phyloP scores from a whole-genome alignment of 2,329 filamentous ascomycete genomes.

The Cladosporium sp. region DNA sequence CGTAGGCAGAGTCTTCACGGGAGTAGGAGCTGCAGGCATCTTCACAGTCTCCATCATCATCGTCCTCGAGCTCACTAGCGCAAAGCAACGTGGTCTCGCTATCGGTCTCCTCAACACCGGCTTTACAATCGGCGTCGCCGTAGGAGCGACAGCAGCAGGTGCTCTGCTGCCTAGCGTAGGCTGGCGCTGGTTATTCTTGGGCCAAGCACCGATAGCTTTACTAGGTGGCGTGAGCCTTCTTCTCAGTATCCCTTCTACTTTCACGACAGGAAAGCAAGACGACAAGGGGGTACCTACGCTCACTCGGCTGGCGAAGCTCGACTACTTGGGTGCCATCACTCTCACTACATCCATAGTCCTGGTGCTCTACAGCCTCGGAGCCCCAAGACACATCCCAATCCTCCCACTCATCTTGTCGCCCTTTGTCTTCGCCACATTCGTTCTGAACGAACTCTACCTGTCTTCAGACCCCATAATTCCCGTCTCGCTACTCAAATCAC shows the following conservation, averaged over 20 bases:
- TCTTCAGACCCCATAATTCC: conserved; percentile 71
- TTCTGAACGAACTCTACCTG: conserved; percentile 59
- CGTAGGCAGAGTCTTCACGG: conserved; percentile 61
- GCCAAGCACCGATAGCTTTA: conserved; percentile 62
- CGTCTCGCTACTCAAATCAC: conserved; percentile 61
- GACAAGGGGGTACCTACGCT: conserved; percentile 38
- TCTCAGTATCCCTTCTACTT: conserved; percentile 55
- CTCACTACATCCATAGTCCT: conserved; percentile 62
- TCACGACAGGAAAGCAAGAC: conserved; percentile 25
- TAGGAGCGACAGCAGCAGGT: conserved; percentile 67
- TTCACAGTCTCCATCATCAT: conserved; percentile 71
- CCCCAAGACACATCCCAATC: conserved; percentile 55
- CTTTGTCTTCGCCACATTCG: conserved; percentile 52
- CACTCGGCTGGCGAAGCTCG: conserved; percentile 59
- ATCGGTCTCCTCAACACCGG: conserved; percentile 70
- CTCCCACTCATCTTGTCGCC: conserved; percentile 58
- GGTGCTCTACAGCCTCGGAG: conserved; percentile 66
- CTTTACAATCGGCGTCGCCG: conserved; percentile 65
- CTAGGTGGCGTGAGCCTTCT: conserved; percentile 59
- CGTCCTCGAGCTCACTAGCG: conserved; percentile 66
- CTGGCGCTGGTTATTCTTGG: conserved; percentile 71
- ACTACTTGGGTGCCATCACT: conserved; percentile 68
- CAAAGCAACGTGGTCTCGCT: conserved; percentile 64
- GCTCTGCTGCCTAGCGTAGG: conserved; percentile 59
- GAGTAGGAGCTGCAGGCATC: conserved; percentile 65